Conservation (phyloP, 163 green algal species). For the Prototheca wickerhamii region DNA sequence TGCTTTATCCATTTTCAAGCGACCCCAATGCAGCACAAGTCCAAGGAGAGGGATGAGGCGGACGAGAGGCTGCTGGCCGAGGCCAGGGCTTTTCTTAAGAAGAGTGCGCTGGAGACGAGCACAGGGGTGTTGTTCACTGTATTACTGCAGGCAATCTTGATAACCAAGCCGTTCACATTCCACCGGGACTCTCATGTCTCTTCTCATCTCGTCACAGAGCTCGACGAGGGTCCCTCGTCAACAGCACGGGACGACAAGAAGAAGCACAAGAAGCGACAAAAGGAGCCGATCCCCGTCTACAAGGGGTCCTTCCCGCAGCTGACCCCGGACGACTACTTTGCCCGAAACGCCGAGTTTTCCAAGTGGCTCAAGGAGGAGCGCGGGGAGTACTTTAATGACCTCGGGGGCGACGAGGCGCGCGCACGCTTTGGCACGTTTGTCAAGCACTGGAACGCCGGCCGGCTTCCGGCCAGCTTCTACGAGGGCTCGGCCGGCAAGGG, state of each 20-base stretch:
- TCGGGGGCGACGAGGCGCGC: slow-evolving; percentile 32
- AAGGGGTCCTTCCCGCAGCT: slow-evolving; percentile 2
- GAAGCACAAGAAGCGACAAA: background rate
- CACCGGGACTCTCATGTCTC: background rate
- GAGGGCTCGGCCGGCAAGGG: slow-evolving; percentile 19
- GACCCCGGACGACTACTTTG: slow-evolving; percentile 38
- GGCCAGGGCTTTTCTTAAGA: slow-evolving; percentile 32
- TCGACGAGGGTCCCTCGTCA: background rate
- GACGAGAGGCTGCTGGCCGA: slow-evolving; percentile 21
- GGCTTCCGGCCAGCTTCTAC: slow-evolving; percentile 39
- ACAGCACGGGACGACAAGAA: background rate
- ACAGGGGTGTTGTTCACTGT: background rate
- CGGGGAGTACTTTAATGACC: no score
- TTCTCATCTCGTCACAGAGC: background rate
- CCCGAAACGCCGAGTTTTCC: slow-evolving; percentile 45
- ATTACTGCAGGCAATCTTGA: no score
- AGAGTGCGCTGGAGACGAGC: slow-evolving; percentile 23
- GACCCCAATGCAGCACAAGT: slow-evolving; percentile 14
- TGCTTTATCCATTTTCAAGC: background rate
- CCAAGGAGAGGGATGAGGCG: slow-evolving; percentile 23
- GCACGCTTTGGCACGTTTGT: slow-evolving; percentile 42
- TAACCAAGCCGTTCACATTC: no score
- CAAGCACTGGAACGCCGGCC: slow-evolving; percentile 34
- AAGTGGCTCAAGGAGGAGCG: slow-evolving; percentile 47
- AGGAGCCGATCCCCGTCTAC: background rate